These are phyloP conservation scores for Phytopythium cucurbitacearum DNA, from an alignment of 352 stramenopile species.

Conservation along the genomic window DNA sequence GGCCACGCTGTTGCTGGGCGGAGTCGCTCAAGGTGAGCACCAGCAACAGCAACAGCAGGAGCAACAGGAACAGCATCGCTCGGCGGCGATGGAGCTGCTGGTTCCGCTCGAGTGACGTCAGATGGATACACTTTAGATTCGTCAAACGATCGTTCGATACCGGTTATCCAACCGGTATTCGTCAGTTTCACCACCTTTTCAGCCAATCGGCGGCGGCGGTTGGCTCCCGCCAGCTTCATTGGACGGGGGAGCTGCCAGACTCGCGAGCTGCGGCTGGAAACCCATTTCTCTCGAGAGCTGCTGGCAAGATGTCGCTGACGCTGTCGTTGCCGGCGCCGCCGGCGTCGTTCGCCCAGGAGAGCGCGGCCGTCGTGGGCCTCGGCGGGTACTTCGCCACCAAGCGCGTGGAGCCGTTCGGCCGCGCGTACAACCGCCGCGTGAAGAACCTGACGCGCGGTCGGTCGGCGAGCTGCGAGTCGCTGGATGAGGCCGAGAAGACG, in stretches of 20 bases:
- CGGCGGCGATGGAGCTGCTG: too few species aligned
- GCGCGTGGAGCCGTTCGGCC: slow-evolving; percentile 66
- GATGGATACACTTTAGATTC: too few species aligned
- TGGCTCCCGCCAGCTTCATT: too few species aligned
- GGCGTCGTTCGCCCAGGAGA: slow-evolving; percentile 39
- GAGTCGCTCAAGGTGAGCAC: too few species aligned
- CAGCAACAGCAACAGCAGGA: too few species aligned
- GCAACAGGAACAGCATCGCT: too few species aligned
- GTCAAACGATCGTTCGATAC: too few species aligned
- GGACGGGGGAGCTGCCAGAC: too few species aligned
- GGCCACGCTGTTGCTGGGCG: slow-evolving; percentile 22
- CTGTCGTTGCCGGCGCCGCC: slow-evolving; percentile 63
- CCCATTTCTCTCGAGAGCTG: neutral
- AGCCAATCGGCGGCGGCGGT: too few species aligned
- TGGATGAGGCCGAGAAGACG: slow-evolving; percentile 59
- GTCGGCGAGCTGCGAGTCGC: slow-evolving; percentile 69
- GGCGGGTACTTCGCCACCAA: slow-evolving; percentile 77
- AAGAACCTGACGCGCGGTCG: slow-evolving; percentile 73
- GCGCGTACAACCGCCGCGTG: slow-evolving; percentile 66
- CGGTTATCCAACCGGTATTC: too few species aligned
- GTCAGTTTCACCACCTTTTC: too few species aligned
- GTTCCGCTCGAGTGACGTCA: too few species aligned
- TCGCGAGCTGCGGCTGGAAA: neutral
- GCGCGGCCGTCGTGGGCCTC: slow-evolving; percentile 46
- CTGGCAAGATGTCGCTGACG: slow-evolving; percentile 28